These are phyloP conservation scores for Cryptococcus wingfieldii DNA, from an alignment of 1,284 basidiomycete species.

Conservation along the genomic window DNA sequence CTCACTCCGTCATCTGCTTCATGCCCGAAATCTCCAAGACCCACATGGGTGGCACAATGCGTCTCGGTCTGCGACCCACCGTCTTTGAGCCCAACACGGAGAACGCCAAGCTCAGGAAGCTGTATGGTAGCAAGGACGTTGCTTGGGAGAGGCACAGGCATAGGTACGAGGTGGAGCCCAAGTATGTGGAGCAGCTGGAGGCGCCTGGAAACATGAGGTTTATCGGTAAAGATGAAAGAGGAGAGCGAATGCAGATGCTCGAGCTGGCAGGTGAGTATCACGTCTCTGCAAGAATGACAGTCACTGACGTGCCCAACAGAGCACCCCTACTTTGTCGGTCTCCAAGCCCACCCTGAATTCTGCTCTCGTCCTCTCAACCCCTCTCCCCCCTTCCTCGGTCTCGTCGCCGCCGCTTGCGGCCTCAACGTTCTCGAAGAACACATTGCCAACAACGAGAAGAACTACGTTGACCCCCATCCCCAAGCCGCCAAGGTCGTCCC, in stretches of 20 bases:
- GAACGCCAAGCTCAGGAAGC: conserved; percentile 66
- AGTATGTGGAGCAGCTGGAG: conserved; percentile 70
- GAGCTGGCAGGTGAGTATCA: conserved; percentile 68
- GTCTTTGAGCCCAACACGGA: conserved; percentile 65
- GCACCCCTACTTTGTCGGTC: conserved; percentile 90
- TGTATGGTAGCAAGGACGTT: conserved; percentile 79
- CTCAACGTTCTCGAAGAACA: conserved; percentile 66
- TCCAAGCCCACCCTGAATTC: conserved; percentile 98
- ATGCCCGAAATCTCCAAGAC: conserved; percentile 99
- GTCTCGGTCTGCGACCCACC: conserved; percentile 88
- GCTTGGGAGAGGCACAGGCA: conserved; percentile 98
- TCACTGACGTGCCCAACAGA: conserved; percentile 52
- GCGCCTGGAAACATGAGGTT: conserved; percentile 69
- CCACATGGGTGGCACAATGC: conserved; percentile 98
- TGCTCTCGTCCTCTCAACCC: conserved; percentile 98
- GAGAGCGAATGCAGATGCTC: conserved; percentile 95
- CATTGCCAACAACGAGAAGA: conserved; percentile 59
- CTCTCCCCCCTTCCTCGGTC: conserved; percentile 93
- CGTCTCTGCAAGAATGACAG: background rate
- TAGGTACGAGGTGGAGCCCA: conserved; percentile 94
- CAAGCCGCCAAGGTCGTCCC: conserved; percentile 47
- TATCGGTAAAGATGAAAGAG: conserved; percentile 88
- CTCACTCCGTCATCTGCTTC: conserved; percentile 81
- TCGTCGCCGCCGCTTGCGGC: conserved; percentile 81
- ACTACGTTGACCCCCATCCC: conserved; percentile 55